Percentiles rank a stretch among this genome's conserved stretches.
Conservation (phyloP, 192 early-diverging fungal species). For the Rhizophagus prolifer region DNA sequence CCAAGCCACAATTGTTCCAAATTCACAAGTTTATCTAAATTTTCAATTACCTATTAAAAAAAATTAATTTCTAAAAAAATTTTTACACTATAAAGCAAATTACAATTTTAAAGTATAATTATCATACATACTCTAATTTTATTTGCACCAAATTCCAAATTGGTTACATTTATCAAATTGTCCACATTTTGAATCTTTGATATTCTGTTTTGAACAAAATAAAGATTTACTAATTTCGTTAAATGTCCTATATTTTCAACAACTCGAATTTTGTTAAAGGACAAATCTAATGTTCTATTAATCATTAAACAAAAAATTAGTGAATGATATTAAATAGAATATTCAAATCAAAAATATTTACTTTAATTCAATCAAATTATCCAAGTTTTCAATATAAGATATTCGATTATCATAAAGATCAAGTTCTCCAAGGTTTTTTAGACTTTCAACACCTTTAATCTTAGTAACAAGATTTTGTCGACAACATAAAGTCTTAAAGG, state of each 20-base stretch:
- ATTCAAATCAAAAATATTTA: constrained; percentile 34
- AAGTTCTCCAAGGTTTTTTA: constrained; percentile 69
- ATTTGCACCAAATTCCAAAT: constrained; percentile 94
- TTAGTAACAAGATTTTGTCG: constrained; percentile 83
- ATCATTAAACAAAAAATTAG: background rate
- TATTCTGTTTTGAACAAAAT: constrained; percentile 94
- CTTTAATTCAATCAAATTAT: constrained; percentile 58
- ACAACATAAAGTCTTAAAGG: constrained; percentile 65
- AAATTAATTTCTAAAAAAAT: background rate
- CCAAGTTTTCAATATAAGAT: constrained; percentile 66
- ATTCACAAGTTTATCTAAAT: constrained; percentile 74
- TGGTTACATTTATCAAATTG: constrained; percentile 64
- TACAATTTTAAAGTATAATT: background rate
- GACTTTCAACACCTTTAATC: constrained; percentile 58
- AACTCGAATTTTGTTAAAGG: constrained; percentile 91
- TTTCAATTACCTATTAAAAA: constrained; percentile 65
- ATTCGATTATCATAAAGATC: constrained; percentile 98
- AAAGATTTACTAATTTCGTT: constrained; percentile 69
- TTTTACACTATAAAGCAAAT: background rate
- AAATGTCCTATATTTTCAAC: constrained; percentile 71
- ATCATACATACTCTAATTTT: constrained; percentile 69
- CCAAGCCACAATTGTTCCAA: constrained; percentile 93
- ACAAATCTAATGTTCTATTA: constrained; percentile 72
- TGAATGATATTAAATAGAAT: background rate
- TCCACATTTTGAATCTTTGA: constrained; percentile 75